Evolutionary conservation across 148 eudicot species (phyloP), one percentile per base, ranked within the genome.

Genomic region (Fagopyrum tataricum): DNA sequence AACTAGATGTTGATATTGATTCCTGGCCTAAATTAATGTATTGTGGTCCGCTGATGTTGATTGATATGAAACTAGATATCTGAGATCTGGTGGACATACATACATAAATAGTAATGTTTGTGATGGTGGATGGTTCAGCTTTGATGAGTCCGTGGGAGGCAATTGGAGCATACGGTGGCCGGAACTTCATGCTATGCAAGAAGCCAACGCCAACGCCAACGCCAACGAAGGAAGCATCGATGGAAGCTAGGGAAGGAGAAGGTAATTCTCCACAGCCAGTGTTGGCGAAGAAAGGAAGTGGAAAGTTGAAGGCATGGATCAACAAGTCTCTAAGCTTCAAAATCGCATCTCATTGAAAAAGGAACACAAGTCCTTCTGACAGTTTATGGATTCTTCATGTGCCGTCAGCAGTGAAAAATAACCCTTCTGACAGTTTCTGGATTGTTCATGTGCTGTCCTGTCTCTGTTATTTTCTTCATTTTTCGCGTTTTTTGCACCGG

Each of bases 231-330:
- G 64, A 77, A 73, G 70, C 72, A 7, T 74, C 68, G 56, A 43
- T 6, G 20, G 73, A 76, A 3, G n/a, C 20, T 67, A 44, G 21
- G 23, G 74, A 2, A 5, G 74, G 24, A 8, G 46, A 26, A 4
- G 42, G 15, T 0, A 26, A 37, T 20, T 13, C 20, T 13, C 69
- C 17, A 41, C 39, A 44, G 53, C 40, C 11, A 10, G 11, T 67
- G 41, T 5, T 37, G 42, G 52, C 76, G 7, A 72, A 77, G 67
- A 90, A 85, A 85, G 78, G 86, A 18, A 51, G 73, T 76, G 85
- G 90, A 11, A 84, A 88, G 74, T 90, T 86, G 89, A 93, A 80
- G 85, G 48, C 90, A n/a, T 90, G 96, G 96, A 82, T 93, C 77
- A 87, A 93, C 48, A 90, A 87, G 75, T 87, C 96, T 11, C 80